A percentile compares a stretch with the other conserved stretches of the same genome.
phyloP scores from a whole-genome alignment of 2,329 filamentous ascomycete genomes.

The Diaporthe australafricana region DNA sequence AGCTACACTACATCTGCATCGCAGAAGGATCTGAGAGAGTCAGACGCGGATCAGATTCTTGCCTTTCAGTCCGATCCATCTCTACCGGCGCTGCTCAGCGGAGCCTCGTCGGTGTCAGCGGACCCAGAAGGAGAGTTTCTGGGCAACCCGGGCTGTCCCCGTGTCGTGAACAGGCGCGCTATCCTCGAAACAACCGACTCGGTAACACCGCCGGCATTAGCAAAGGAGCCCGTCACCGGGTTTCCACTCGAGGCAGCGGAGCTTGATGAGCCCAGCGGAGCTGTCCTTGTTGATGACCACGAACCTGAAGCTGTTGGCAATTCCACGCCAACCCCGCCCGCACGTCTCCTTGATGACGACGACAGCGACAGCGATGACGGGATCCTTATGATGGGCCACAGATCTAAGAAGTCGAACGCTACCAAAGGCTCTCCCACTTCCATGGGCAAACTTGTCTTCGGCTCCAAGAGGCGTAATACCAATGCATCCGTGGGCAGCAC shows the following conservation, averaged over 20 bases:
- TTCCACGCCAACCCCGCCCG: conserved; percentile 37
- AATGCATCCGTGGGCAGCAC: conserved; percentile 71
- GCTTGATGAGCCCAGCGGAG: conserved; percentile 45
- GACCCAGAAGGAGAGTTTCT: conserved; percentile 72
- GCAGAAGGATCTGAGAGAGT: conserved; percentile 56
- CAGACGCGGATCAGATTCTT: conserved; percentile 60
- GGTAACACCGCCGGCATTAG: conserved; percentile 63
- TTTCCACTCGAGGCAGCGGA: conserved; percentile 59
- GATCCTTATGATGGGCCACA: conserved; percentile 55
- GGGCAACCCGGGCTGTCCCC: conserved; percentile 62
- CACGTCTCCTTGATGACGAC: conserved; percentile 53
- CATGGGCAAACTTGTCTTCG: conserved; percentile 47
- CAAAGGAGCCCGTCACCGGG: conserved; percentile 58
- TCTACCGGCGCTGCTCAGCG: conserved; percentile 71
- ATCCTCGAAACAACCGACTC: conserved; percentile 65
- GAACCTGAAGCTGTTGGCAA: conserved; percentile 40
- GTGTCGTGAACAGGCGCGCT: conserved; percentile 56
- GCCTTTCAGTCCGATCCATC: conserved; percentile 73
- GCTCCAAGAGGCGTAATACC: conserved; percentile 65
- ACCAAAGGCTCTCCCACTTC: conserved; percentile 37
- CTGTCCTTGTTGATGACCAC: conserved; percentile 45
- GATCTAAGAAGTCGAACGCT: conserved; percentile 33
- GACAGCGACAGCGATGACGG: conserved; percentile 67
- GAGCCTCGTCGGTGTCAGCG: conserved; percentile 72
- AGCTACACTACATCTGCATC: conserved; percentile 51